Evolutionary conservation across 768 basidiomycete genomes (phyloP).

Genomic region (Lenzites betulinus): DNA sequence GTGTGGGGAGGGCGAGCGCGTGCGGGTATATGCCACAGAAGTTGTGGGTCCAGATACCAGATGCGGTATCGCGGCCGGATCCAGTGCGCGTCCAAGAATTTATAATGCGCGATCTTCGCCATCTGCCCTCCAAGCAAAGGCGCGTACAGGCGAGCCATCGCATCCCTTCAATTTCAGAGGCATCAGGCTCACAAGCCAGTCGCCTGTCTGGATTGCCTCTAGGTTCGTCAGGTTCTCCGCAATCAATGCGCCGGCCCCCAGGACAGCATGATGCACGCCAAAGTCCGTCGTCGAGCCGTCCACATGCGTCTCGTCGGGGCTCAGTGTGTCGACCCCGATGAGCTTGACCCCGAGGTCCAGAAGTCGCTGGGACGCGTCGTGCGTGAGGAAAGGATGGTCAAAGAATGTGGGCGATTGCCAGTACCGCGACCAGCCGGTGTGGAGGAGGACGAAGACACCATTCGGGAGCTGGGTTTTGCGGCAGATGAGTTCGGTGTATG

Average conservation of each 20-base stretch:
- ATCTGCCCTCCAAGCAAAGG: conserved; percentile 49
- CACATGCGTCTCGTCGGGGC: conserved; percentile 51
- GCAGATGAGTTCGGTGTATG: conserved; percentile 38
- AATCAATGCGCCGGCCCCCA: conserved; percentile 62
- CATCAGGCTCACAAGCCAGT: conserved; percentile 53
- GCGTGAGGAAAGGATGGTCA: conserved; percentile 63
- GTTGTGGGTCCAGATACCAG: too few relatives aligned
- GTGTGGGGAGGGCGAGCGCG: too few relatives aligned
- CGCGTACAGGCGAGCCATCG: conserved; percentile 72
- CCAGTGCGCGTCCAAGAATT: too few relatives aligned
- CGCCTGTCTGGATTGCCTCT: conserved; percentile 37
- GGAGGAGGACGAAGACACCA: conserved; percentile 53
- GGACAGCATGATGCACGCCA: conserved; percentile 53
- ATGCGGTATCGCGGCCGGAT: too few relatives aligned
- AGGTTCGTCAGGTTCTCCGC: conserved; percentile 72
- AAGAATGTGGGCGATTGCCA: conserved; percentile 55
- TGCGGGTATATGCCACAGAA: too few relatives aligned
- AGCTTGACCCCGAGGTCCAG: conserved; percentile 52
- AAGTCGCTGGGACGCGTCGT: conserved; percentile 52
- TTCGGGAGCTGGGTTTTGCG: conserved; percentile 9
- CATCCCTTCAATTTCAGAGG: conserved; percentile 58
- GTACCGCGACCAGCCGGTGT: conserved; percentile 61
- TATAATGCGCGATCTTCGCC: background rate
- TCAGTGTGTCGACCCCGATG: conserved; percentile 65
- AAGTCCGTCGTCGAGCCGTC: conserved; percentile 26